These are phyloP conservation scores for Fusarium algeriense DNA, from an alignment of 2,329 filamentous ascomycete genomes.

Conservation along the genomic window DNA sequence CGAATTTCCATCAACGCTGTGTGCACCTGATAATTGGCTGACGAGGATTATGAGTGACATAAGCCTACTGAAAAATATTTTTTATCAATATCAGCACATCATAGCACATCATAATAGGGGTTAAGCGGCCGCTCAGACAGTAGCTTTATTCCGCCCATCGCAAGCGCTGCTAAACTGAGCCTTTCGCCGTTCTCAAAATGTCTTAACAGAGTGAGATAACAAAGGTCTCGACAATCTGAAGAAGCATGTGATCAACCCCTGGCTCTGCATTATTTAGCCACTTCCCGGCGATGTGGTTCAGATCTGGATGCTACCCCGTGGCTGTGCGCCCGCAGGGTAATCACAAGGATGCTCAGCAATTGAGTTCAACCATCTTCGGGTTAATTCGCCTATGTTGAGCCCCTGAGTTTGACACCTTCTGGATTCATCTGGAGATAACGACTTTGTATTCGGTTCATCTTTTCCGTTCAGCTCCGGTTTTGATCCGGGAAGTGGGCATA, in stretches of 20 bases:
- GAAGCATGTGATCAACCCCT: constrained; percentile 1
- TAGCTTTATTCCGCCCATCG: not conserved
- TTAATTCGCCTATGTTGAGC: not conserved
- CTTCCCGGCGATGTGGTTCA: constrained; percentile 20
- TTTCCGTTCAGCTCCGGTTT: not conserved
- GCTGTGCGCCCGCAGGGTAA: not conserved
- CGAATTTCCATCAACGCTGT: not conserved
- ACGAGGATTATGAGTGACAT: not conserved
- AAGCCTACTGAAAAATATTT: not conserved
- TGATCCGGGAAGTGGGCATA: not conserved
- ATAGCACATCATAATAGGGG: not conserved
- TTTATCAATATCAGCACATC: not conserved
- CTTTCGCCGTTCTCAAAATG: not conserved
- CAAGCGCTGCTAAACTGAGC: not conserved
- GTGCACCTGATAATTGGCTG: not conserved
- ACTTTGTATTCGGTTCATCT: not conserved
- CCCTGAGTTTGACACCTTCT: not conserved
- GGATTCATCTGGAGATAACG: not conserved
- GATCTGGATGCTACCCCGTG: constrained; percentile 21
- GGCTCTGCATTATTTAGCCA: not conserved
- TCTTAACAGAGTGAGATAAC: not conserved
- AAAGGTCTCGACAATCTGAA: not conserved
- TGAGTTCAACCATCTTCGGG: not conserved
- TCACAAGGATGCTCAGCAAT: not conserved
- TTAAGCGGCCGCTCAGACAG: not conserved